Evolutionary conservation across 1,284 basidiomycete genomes (phyloP).

Genomic region (Gymnopus androsaceus): DNA sequence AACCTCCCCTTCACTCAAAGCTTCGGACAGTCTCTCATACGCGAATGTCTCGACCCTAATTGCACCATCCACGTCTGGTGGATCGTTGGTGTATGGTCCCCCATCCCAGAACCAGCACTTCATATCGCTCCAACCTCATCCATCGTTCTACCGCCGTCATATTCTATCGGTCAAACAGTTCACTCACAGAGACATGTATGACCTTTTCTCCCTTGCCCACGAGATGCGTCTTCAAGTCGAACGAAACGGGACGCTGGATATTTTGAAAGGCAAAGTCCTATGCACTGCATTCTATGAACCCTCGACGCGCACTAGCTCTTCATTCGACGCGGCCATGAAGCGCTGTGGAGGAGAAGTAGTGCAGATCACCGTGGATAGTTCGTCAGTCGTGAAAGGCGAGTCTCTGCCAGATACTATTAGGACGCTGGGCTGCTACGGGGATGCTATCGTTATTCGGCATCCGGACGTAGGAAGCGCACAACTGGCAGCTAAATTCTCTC

Average conservation of each 20-base stretch:
- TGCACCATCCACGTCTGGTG: not conserved
- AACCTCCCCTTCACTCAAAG: constrained; percentile 8
- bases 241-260: constrained; percentile 85
- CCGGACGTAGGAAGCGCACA: constrained; percentile 92
- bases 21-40: constrained; percentile 3
- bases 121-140: constrained; percentile 50
- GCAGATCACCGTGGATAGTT: constrained; percentile 77
- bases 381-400: constrained; percentile 95
- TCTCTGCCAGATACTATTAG: constrained; percentile 92
- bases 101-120: constrained; percentile 33
- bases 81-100: constrained; percentile 10
- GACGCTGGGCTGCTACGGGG: constrained; percentile 94
- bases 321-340: constrained; percentile 99
- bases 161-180: constrained; percentile 97
- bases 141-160: constrained; percentile 83
- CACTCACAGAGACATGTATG: constrained; percentile 87
- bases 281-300: constrained; percentile 99
- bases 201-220: constrained; percentile 92
- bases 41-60: not conserved
- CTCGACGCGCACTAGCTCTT: constrained; percentile 92
- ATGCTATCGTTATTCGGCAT: constrained; percentile 94
- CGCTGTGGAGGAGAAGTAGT: constrained; percentile 96
- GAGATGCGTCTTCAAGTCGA: constrained; percentile 98
- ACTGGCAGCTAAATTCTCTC: constrained; percentile 90
- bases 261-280: constrained; percentile 89